A percentile compares a stretch with the other conserved stretches of the same genome.
Conservation (phyloP, 441 rosid genomes). For the Erysimum pusillum region DNA sequence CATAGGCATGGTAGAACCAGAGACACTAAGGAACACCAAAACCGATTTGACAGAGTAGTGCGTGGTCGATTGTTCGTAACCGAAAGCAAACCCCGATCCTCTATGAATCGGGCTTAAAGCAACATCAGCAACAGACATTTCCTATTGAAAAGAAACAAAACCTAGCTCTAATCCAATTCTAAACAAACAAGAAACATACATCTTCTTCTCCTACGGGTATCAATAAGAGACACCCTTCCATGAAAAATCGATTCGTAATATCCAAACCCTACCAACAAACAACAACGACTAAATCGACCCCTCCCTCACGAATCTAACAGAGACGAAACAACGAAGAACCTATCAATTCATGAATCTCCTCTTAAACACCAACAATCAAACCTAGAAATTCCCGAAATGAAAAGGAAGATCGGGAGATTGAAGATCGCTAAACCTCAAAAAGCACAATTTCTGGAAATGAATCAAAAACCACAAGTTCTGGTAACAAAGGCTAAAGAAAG, state of each 20-base stretch:
- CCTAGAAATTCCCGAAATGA: not conserved
- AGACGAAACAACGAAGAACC: slow-evolving; percentile 32
- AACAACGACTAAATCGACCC: not conserved
- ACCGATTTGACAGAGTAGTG: slow-evolving; percentile 54
- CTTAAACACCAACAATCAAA: slow-evolving; percentile 27
- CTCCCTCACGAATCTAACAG: not conserved
- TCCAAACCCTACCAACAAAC: slow-evolving; percentile 27
- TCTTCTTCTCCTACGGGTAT: slow-evolving; percentile 42
- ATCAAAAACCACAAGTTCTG: too few species aligned
- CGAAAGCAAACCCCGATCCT: slow-evolving; percentile 53
- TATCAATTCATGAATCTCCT: slow-evolving; percentile 42
- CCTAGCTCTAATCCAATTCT: slow-evolving; percentile 33
- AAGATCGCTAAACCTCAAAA: slow-evolving; percentile 15
- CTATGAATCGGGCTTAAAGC: slow-evolving; percentile 63
- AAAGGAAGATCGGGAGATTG: slow-evolving; percentile 1
- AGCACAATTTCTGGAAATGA: not conserved
- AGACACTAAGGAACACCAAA: slow-evolving; percentile 63
- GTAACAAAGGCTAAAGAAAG: too few species aligned
- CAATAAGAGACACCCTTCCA: slow-evolving; percentile 47
- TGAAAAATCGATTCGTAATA: slow-evolving; percentile 20
- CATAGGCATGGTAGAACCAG: slow-evolving; percentile 78
- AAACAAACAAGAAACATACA: slow-evolving; percentile 15
- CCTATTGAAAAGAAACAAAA: not conserved
- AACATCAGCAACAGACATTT: slow-evolving; percentile 78
- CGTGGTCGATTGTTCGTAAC: slow-evolving; percentile 40